Percentiles rank a stretch among this genome's conserved stretches.
phyloP scores from a whole-genome alignment of 2,329 filamentous ascomycete genomes.

The Graphiopsis chlorocephala region DNA sequence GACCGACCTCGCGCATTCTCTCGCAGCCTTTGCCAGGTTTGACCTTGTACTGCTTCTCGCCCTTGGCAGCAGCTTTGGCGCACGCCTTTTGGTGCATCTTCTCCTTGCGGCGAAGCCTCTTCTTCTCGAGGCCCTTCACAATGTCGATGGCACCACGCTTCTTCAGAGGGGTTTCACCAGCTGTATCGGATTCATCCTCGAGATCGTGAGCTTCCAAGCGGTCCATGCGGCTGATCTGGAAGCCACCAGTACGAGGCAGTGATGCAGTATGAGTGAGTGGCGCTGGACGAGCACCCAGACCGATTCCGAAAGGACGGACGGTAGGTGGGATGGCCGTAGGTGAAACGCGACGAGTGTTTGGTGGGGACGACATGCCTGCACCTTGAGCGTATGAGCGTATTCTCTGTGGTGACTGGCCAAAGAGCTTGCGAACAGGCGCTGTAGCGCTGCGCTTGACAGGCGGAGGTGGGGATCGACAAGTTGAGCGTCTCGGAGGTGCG shows the following conservation, averaged over 20 bases:
- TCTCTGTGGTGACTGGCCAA: slow-evolving; percentile 69
- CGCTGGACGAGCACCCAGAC: slow-evolving; percentile 61
- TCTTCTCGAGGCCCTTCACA: slow-evolving; percentile 91
- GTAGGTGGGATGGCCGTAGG: slow-evolving; percentile 40
- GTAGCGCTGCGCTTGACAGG: slow-evolving; percentile 18
- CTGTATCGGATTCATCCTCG: slow-evolving; percentile 37
- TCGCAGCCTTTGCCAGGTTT: slow-evolving; percentile 84
- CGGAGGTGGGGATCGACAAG: slow-evolving; percentile 38
- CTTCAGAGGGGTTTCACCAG: slow-evolving; percentile 54
- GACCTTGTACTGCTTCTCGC: slow-evolving; percentile 62
- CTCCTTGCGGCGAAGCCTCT: slow-evolving; percentile 87
- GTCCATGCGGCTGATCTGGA: slow-evolving; percentile 43
- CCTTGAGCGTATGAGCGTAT: slow-evolving; percentile 44
- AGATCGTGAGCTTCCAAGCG: slow-evolving; percentile 36
- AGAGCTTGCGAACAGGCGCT: slow-evolving; percentile 44
- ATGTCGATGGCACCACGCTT: slow-evolving; percentile 95
- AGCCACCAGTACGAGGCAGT: slow-evolving; percentile 72
- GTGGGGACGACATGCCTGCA: slow-evolving; percentile 60
- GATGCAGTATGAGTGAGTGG: slow-evolving; percentile 75
- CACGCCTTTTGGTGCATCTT: slow-evolving; percentile 89
- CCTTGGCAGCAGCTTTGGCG: slow-evolving; percentile 68
- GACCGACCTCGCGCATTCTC: slow-evolving; percentile 87
- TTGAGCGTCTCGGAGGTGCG: slow-evolving; percentile 40
- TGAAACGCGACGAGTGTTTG: slow-evolving; percentile 55
- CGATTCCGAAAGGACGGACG: slow-evolving; percentile 45